Evolutionary conservation across 371 early-diverging fungal genomes (phyloP).

Genomic region (Rhizomucor pusillus): DNA sequence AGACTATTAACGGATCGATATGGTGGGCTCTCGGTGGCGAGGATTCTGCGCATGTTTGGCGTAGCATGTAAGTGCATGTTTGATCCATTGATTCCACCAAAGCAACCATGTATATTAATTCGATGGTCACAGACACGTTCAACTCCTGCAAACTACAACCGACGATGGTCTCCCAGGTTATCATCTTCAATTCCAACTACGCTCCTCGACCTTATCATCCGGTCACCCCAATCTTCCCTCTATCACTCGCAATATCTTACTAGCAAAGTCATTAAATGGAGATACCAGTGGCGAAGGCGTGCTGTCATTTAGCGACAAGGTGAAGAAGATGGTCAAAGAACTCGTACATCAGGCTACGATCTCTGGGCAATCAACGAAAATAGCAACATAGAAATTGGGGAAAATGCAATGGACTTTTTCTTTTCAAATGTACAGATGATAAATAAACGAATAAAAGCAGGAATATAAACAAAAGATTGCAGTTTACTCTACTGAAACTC

Average conservation of each 20-base stretch:
- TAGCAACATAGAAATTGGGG: too few relatives aligned
- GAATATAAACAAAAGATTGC: too few relatives aligned
- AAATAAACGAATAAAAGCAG: too few relatives aligned
- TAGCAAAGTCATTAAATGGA: constrained; percentile 5
- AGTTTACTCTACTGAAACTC: too few relatives aligned
- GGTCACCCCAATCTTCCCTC: constrained; percentile 6
- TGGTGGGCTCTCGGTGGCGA: constrained; percentile 17
- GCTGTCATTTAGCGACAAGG: constrained; percentile 9
- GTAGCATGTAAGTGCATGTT: constrained; percentile 31
- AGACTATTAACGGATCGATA: constrained; percentile 38
- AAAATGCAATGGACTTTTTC: too few relatives aligned
- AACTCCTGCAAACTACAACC: constrained; percentile 9
- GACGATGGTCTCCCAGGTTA: constrained; percentile 13
- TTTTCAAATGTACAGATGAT: too few relatives aligned
- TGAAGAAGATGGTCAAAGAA: constrained; percentile 10
- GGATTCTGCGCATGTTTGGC: constrained; percentile 18
- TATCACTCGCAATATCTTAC: constrained; percentile 11
- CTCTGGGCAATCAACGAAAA: not conserved
- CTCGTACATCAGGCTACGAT: constrained; percentile 7
- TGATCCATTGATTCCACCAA: not conserved
- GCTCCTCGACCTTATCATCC: not conserved
- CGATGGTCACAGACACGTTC: constrained; percentile 12
- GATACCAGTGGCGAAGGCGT: constrained; percentile 7
- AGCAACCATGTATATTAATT: too few relatives aligned
- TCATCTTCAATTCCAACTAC: constrained; percentile 20